phyloP scores from a whole-genome alignment of 345 rosid species.

The Mercurialis annua region DNA sequence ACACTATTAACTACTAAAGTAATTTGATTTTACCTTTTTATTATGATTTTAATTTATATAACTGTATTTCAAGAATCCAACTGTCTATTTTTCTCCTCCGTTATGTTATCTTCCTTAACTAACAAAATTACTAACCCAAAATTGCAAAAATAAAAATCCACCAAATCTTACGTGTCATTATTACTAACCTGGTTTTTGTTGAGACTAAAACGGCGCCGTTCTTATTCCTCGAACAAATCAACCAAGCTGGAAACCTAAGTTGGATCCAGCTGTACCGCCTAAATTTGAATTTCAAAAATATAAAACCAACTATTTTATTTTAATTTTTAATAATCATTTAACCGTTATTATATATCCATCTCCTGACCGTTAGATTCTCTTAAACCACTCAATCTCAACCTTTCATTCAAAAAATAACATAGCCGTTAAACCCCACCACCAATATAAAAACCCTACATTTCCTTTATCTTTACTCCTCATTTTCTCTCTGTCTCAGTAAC shows the following conservation, averaged over 20 bases:
- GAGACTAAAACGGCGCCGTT: constrained; percentile 7
- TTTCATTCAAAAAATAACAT: not conserved
- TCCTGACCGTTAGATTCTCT: not conserved
- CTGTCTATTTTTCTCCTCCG: too few species aligned
- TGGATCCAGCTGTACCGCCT: constrained; percentile 14
- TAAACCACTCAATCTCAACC: not conserved
- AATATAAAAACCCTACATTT: constrained; percentile 3
- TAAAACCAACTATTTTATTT: too few species aligned
- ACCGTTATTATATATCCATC: not conserved
- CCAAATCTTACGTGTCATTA: not conserved
- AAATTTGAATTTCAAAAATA: constrained; percentile 14
- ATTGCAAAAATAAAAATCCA: not conserved
- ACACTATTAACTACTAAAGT: too few species aligned
- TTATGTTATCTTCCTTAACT: too few species aligned
- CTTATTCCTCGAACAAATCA: not conserved
- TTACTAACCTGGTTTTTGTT: too few species aligned
- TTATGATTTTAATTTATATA: too few species aligned
- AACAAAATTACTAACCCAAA: too few species aligned
- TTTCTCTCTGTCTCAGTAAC: not conserved
- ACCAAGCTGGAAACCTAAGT: not conserved
- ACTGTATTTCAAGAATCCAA: too few species aligned
- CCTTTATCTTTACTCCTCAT: not conserved
- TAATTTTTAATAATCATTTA: not conserved
- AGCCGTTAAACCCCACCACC: not conserved
- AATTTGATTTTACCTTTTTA: too few species aligned